phyloP scores from a whole-genome alignment of 345 rosid genomes.

The Gossypium thurberi region DNA sequence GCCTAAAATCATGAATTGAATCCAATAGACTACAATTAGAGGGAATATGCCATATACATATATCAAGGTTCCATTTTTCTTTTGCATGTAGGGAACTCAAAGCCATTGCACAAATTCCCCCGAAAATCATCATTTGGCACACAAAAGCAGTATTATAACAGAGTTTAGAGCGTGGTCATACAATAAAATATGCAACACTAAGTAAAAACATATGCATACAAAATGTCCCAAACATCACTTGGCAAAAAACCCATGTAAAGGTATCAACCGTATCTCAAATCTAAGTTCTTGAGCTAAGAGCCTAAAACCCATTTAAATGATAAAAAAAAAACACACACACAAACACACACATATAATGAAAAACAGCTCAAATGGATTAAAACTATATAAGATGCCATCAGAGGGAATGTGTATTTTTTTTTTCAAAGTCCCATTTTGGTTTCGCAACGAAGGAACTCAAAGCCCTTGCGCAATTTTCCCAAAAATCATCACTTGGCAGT shows the following conservation, averaged over 20 bases:
- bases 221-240: slow-evolving; percentile 21
- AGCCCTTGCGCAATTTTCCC: slow-evolving; percentile 33
- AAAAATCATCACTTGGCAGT: slow-evolving; percentile 25
- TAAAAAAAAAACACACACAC: neutral
- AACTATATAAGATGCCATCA: slow-evolving; percentile 15
- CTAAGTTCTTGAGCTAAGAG: neutral
- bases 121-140: slow-evolving; percentile 21
- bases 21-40: slow-evolving; percentile 17
- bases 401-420: neutral
- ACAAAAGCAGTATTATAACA: no score
- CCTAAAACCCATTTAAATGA: neutral
- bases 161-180: no score
- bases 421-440: slow-evolving; percentile 15
- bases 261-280: neutral
- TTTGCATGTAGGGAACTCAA: slow-evolving; percentile 15
- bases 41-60: neutral
- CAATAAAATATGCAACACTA: no score
- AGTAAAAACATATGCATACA: no score
- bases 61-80: neutral
- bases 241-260: slow-evolving; percentile 1
- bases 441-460: slow-evolving; percentile 17
- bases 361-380: neutral
- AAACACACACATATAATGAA: neutral
- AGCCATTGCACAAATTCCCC: slow-evolving; percentile 29
- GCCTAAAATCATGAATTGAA: neutral